Percentiles rank a stretch among this genome's conserved stretches.
These are phyloP conservation scores for Exophiala alcalophila DNA, from an alignment of 2,329 filamentous ascomycete species.

Conservation along the genomic window DNA sequence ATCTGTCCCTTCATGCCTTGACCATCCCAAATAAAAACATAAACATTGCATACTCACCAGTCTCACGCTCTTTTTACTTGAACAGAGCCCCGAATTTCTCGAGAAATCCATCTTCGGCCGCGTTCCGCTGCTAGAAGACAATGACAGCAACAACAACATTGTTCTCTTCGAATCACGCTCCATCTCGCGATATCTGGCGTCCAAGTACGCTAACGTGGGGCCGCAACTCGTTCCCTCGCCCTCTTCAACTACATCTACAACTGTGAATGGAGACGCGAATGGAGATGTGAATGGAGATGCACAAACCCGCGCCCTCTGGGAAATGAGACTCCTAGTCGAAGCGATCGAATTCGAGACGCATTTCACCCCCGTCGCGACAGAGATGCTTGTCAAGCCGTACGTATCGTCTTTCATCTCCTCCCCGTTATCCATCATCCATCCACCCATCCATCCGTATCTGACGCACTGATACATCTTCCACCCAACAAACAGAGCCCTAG, in stretches of 20 bases:
- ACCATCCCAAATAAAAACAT: too few relatives aligned
- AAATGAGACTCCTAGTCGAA: conserved; percentile 6
- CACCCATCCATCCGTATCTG: not conserved
- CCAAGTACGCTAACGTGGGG: conserved; percentile 6
- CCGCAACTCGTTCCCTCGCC: conserved; percentile 2
- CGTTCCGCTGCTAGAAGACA: conserved; percentile 9
- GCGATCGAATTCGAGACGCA: conserved; percentile 4
- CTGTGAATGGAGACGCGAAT: too few relatives aligned
- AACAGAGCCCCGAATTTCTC: conserved; percentile 3
- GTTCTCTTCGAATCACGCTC: conserved; percentile 12
- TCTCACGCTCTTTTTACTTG: too few relatives aligned
- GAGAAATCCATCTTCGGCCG: conserved; percentile 13
- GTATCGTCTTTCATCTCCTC: not conserved
- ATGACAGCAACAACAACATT: not conserved
- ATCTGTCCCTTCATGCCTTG: too few relatives aligned
- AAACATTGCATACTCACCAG: too few relatives aligned
- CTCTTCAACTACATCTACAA: too few relatives aligned
- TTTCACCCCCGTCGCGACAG: not conserved
- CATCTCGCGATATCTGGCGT: conserved; percentile 8
- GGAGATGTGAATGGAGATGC: not conserved
- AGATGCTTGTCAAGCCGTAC: conserved; percentile 8
- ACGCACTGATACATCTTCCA: not conserved
- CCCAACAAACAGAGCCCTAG: conserved; percentile 1
- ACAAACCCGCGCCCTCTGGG: conserved; percentile 1
- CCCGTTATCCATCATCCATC: not conserved